These are phyloP conservation scores for Salix arbutifolia DNA, from an alignment of 345 rosid species.

Conservation along the genomic window DNA sequence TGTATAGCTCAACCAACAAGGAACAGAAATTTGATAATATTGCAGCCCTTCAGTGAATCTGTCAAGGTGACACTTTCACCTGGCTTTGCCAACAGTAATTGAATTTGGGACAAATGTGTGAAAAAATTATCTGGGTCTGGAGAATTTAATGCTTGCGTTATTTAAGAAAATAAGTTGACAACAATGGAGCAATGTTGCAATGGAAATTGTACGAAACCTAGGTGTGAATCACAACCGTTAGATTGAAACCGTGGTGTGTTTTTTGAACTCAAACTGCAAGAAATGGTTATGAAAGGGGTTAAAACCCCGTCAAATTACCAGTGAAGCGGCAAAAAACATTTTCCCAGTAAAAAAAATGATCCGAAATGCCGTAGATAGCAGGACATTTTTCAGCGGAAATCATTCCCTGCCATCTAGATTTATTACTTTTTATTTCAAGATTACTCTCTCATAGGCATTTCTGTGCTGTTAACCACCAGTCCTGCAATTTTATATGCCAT, in stretches of 20 bases:
- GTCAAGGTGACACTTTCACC: too few species aligned
- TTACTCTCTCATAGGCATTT: not conserved
- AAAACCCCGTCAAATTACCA: not conserved
- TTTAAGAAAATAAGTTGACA: not conserved
- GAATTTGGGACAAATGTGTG: not conserved
- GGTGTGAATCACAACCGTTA: too few species aligned
- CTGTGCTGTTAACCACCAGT: not conserved
- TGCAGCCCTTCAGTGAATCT: too few species aligned
- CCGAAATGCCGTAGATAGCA: too few species aligned
- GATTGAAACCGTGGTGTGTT: too few species aligned
- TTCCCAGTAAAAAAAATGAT: too few species aligned
- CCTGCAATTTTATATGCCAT: not conserved
- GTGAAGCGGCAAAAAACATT: too few species aligned
- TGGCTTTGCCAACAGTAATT: not conserved
- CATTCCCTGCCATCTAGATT: not conserved
- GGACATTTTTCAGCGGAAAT: too few species aligned
- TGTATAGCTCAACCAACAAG: not conserved
- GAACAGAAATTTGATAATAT: too few species aligned
- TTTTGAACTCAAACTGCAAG: not conserved
- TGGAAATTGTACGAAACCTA: too few species aligned
- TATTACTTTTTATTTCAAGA: not conserved
- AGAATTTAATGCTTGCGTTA: not conserved
- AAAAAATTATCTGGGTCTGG: not conserved
- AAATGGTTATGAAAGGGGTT: not conserved
- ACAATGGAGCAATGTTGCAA: not conserved